A percentile compares a stretch with the other conserved stretches of the same genome.
phyloP scores from a whole-genome alignment of 305 asterid genomes.

The Solanum hybrid region DNA sequence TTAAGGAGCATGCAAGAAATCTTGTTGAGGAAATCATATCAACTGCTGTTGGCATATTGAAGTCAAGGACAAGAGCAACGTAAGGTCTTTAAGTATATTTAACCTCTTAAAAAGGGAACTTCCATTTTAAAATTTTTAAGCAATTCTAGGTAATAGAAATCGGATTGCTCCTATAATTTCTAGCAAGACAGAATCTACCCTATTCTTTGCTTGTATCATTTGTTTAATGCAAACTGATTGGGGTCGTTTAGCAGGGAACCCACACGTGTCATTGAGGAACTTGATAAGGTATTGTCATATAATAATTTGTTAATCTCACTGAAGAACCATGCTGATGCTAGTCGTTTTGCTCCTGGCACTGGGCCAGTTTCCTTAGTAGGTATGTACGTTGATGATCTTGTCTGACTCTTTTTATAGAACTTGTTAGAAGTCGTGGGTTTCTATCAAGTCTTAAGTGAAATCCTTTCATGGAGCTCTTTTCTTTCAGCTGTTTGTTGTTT shows the following conservation, averaged over 20 bases:
- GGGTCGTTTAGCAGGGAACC: slow-evolving; percentile 32
- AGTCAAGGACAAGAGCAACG: slow-evolving; percentile 71
- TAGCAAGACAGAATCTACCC: neutral
- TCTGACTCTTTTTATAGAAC: neutral
- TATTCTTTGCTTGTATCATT: neutral
- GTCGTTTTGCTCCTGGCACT: slow-evolving; percentile 75
- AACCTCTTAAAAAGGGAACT: neutral
- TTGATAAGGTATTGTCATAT: slow-evolving; percentile 66
- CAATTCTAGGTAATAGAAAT: neutral
- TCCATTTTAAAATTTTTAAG: neutral
- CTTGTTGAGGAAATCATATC: slow-evolving; percentile 70
- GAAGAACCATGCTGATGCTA: slow-evolving; percentile 67
- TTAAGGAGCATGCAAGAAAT: slow-evolving; percentile 86
- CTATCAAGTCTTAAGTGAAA: neutral
- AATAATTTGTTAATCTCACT: slow-evolving; percentile 64
- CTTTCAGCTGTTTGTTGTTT: neutral
- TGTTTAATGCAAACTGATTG: slow-evolving; percentile 2
- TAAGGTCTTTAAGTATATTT: slow-evolving; percentile 20
- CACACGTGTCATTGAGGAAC: slow-evolving; percentile 54
- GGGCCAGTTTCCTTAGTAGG: slow-evolving; percentile 81
- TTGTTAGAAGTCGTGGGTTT: neutral
- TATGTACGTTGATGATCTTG: slow-evolving; percentile 16
- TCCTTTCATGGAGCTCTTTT: neutral
- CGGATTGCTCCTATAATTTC: neutral
- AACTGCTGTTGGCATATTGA: slow-evolving; percentile 52